Evolutionary conservation across 2,329 filamentous ascomycete genomes (phyloP), one percentile per base, ranked within the genome.

Genomic region (Cladobotryum protrusum): DNA sequence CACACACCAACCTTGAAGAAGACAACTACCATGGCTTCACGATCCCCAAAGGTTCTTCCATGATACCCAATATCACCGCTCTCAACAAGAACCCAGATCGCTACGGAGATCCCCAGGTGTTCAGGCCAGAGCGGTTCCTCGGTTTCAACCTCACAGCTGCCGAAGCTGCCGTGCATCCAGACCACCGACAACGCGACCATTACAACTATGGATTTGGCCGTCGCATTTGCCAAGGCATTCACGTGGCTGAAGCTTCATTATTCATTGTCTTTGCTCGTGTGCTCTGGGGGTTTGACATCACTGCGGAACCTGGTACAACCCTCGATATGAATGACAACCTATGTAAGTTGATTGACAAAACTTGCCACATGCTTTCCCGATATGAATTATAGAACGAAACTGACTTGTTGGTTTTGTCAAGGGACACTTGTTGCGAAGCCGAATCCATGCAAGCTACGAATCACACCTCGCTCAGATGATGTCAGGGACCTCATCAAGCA

Each of bases 211-310:
- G 79, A 15, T 74, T 73, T 11, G 79, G 79, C 1, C 68, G 79
- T 8, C 68, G 80, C 19, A 71, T 82, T 40, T 84, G 81, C 59
- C 78, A 75, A 5, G 81, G 80, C 0, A 76, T 78, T 32, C 75
- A 79, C 47, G 65, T 83, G 1, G 76, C 76, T 0, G 73, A 77
- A 47, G 70, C 71, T 3, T 70, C 66, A 11, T 54, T 79, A 11
- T 77, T 74, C 54, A 63, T 79, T 6, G 69, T 61, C 11, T 70
- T 78, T 36, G 67, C 74, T 8, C 67, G 73, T 2, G 65, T 79
- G 32, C 58, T 77, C 20, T 78, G 75, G 73, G 71, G 68, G 0
- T 77, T 74, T 56, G 57, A 73, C 33, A 64, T 74, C n/a, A 45
- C 50, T 18, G 41, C 52, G 35, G 58, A 63, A 1, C 49, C 43